Conservation (phyloP, 768 basidiomycete species). For the Asterophora parasitica region DNA sequence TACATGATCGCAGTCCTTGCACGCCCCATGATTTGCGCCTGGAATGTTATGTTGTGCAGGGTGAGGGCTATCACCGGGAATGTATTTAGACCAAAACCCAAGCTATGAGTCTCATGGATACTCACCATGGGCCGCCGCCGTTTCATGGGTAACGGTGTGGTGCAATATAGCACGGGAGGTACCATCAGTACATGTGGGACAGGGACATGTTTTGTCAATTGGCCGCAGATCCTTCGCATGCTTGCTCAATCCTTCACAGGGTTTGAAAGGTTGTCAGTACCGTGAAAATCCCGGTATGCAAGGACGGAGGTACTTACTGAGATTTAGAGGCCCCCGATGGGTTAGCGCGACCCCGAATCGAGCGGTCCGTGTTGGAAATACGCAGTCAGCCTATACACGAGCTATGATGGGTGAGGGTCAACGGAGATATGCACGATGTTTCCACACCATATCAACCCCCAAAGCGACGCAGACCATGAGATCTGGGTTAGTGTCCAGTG, state of each 20-base stretch:
- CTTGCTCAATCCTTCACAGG: constrained; percentile 53
- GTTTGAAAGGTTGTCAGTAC: not conserved
- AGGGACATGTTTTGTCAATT: constrained; percentile 77
- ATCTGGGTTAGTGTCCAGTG: constrained; percentile 39
- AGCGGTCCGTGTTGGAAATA: constrained; percentile 90
- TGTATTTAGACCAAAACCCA: constrained; percentile 11
- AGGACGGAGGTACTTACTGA: constrained; percentile 44
- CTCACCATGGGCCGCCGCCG: constrained; percentile 80
- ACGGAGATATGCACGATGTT: not conserved
- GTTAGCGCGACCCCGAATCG: constrained; percentile 89
- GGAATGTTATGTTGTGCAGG: constrained; percentile 79
- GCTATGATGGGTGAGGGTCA: not conserved
- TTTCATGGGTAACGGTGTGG: constrained; percentile 74
- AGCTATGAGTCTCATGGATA: constrained; percentile 13
- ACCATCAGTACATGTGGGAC: constrained; percentile 73
- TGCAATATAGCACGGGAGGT: constrained; percentile 73
- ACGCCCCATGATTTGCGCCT: constrained; percentile 83
- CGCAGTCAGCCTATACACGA: constrained; percentile 72
- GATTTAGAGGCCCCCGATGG: constrained; percentile 74
- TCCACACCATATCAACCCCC: constrained; percentile 83
- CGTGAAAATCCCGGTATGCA: not conserved
- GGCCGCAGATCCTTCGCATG: constrained; percentile 64
- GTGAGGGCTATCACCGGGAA: constrained; percentile 54
- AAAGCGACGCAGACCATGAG: constrained; percentile 86
- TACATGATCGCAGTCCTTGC: constrained; percentile 77